Conservation (phyloP, 2,329 filamentous ascomycete species). For the Diaporthe eres region DNA sequence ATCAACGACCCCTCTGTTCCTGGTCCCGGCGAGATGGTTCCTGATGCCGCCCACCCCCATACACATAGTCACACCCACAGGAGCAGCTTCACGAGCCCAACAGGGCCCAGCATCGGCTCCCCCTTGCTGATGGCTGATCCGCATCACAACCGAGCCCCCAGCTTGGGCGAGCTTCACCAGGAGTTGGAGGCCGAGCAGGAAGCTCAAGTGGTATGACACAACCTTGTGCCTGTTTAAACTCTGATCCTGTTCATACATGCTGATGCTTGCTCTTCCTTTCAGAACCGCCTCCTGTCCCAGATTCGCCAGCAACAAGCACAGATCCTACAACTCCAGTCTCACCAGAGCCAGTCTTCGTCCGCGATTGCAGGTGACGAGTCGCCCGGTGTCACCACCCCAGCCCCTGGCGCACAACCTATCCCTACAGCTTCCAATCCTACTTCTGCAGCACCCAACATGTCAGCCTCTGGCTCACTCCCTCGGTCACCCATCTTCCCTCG, state of each 20-base stretch:
- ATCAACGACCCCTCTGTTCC: slow-evolving; percentile 79
- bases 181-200: slow-evolving; percentile 86
- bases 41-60: slow-evolving; percentile 56
- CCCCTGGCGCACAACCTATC: slow-evolving; percentile 39
- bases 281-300: slow-evolving; percentile 84
- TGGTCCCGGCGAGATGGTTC: slow-evolving; percentile 76
- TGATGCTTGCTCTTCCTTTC: not conserved
- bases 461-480: slow-evolving; percentile 60
- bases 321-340: slow-evolving; percentile 70
- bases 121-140: slow-evolving; percentile 65
- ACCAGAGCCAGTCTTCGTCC: slow-evolving; percentile 54
- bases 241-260: not conserved
- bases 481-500: slow-evolving; percentile 67
- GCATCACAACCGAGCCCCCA: slow-evolving; percentile 77
- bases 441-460: slow-evolving; percentile 52
- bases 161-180: slow-evolving; percentile 83
- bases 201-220: slow-evolving; percentile 76
- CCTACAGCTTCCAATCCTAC: slow-evolving; percentile 51
- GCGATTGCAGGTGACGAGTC: slow-evolving; percentile 56
- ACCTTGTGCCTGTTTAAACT: not conserved
- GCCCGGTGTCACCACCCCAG: slow-evolving; percentile 46
- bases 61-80: slow-evolving; percentile 47
- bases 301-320: slow-evolving; percentile 83
- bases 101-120: slow-evolving; percentile 33
- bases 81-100: slow-evolving; percentile 49